These are phyloP conservation scores for Lipomyces kockii DNA, from an alignment of 805 yeast species.

Conservation along the genomic window DNA sequence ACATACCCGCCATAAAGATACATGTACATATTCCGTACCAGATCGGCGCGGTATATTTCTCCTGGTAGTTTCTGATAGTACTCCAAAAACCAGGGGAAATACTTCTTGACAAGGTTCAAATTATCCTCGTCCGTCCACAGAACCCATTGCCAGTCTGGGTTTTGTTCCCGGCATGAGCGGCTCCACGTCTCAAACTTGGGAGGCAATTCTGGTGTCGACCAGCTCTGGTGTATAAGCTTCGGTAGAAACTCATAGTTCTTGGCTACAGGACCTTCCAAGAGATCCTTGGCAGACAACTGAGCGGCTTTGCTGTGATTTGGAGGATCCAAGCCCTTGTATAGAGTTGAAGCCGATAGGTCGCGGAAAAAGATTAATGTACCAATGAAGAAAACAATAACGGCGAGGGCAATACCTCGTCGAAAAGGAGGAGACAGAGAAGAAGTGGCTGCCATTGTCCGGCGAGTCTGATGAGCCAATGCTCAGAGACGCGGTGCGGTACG, in stretches of 20 bases:
- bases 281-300: background rate
- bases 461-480: too few species aligned
- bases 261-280: background rate
- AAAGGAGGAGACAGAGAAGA: background rate
- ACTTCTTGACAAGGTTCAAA: background rate
- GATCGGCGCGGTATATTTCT: background rate
- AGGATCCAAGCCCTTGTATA: too few species aligned
- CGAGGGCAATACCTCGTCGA: background rate
- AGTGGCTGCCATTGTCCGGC: background rate
- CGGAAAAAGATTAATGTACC: background rate
- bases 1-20: background rate
- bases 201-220: background rate
- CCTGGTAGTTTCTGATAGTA: background rate
- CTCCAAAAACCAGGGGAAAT: background rate
- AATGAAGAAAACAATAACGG: background rate
- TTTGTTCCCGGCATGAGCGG: background rate
- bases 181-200: background rate
- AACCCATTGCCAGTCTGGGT: background rate
- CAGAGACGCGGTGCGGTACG: too few species aligned
- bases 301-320: background rate
- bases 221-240: background rate
- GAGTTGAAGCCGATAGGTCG: background rate
- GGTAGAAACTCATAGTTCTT: background rate
- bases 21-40: background rate
- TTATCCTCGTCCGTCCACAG: background rate